Conservation (phyloP, 2,329 filamentous ascomycete genomes). For the Arthrinium puccinioides region DNA sequence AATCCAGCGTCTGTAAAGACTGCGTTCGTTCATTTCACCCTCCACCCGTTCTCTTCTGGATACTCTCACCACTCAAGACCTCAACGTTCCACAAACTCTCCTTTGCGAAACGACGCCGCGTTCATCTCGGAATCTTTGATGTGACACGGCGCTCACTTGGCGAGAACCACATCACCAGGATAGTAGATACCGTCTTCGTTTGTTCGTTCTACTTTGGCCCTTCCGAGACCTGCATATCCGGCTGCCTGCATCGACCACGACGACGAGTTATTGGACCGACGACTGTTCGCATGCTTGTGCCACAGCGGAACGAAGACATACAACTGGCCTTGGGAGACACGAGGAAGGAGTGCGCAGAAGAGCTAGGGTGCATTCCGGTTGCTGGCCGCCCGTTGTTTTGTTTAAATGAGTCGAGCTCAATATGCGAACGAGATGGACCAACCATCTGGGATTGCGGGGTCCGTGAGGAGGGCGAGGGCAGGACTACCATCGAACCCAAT, state of each 20-base stretch:
- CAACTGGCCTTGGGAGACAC: neutral
- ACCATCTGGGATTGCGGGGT: constrained; percentile 34
- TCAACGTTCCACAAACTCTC: constrained; percentile 12
- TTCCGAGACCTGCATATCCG: neutral
- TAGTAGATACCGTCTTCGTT: too few relatives aligned
- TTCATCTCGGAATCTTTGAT: too few relatives aligned
- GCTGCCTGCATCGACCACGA: neutral
- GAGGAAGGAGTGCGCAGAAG: constrained; percentile 1
- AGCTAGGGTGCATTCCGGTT: too few relatives aligned
- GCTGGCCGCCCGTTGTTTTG: constrained; percentile 11
- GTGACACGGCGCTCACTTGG: too few relatives aligned
- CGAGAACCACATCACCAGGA: too few relatives aligned
- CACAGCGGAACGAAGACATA: neutral
- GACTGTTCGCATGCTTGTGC: constrained; percentile 1
- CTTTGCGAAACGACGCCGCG: constrained; percentile 2
- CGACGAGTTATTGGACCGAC: neutral
- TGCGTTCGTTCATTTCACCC: constrained; percentile 13
- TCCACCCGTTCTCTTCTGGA: constrained; percentile 16
- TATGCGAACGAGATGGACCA: constrained; percentile 47
- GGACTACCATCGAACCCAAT: constrained; percentile 24
- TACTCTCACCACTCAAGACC: constrained; percentile 14
- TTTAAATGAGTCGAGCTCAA: constrained; percentile 48
- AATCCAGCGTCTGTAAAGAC: constrained; percentile 14
- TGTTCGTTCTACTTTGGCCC: too few relatives aligned
- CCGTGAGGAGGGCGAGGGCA: constrained; percentile 44